phyloP scores from a whole-genome alignment of 345 rosid genomes.

The Schrenkiella parvula region DNA sequence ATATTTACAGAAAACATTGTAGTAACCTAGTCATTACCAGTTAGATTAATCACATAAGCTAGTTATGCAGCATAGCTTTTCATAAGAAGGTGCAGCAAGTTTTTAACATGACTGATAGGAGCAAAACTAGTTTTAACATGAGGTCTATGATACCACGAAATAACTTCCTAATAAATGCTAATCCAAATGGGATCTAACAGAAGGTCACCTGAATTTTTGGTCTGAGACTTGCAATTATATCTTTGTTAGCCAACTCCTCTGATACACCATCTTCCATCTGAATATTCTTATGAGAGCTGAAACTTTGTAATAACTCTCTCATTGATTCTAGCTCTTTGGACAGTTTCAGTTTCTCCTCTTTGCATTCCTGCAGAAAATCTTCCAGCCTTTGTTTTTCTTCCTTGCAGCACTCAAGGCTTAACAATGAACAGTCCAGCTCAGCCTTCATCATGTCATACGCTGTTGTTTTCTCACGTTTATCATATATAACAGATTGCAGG shows the following conservation, averaged over 20 bases:
- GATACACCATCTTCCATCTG: conserved; percentile 35
- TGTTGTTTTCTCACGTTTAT: conserved; percentile 71
- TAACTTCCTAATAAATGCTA: neutral
- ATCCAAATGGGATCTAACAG: neutral
- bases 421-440: conserved; percentile 84
- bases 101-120: neutral
- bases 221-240: conserved; percentile 14
- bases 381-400: conserved; percentile 89
- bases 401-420: conserved; percentile 95
- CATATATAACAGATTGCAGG: conserved; percentile 52
- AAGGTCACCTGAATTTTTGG: conserved; percentile 21
- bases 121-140: neutral
- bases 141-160: conserved; percentile 7
- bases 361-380: conserved; percentile 55
- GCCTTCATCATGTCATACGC: conserved; percentile 84
- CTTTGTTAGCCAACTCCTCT: conserved; percentile 20
- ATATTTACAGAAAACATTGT: neutral
- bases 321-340: conserved; percentile 48
- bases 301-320: conserved; percentile 45
- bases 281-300: conserved; percentile 25
- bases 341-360: conserved; percentile 53
- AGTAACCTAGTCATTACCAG: conserved; percentile 1
- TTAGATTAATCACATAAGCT: neutral
- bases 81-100: neutral
- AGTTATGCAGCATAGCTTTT: neutral